Conservation (phyloP, 2,329 filamentous ascomycete genomes). For the Neofusicoccum ribis region DNA sequence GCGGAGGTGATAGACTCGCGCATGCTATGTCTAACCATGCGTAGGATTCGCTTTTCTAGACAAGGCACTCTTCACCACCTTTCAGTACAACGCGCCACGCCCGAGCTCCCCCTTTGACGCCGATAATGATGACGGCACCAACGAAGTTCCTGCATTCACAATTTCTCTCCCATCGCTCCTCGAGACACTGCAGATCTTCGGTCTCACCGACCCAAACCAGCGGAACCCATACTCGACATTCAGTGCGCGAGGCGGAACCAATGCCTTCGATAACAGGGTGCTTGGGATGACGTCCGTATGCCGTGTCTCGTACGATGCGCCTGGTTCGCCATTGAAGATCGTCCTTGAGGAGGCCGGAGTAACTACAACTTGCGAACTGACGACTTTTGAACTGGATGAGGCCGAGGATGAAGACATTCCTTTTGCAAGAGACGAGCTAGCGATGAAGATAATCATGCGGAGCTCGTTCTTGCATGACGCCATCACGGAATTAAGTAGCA, state of each 20-base stretch:
- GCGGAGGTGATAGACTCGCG: background rate
- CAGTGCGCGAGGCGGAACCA: slow-evolving; percentile 47
- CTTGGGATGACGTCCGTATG: slow-evolving; percentile 85
- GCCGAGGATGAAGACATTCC: slow-evolving; percentile 72
- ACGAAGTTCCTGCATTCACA: slow-evolving; percentile 70
- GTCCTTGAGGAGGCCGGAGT: slow-evolving; percentile 84
- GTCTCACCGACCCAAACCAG: slow-evolving; percentile 52
- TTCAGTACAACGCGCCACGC: slow-evolving; percentile 62
- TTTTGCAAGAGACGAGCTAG: slow-evolving; percentile 75
- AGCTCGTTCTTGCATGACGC: slow-evolving; percentile 71
- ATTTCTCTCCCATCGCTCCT: slow-evolving; percentile 84
- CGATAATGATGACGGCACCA: slow-evolving; percentile 41
- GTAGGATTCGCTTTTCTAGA: slow-evolving; percentile 79
- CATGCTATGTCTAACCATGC: background rate
- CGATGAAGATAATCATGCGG: slow-evolving; percentile 94
- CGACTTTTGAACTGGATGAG: slow-evolving; percentile 71
- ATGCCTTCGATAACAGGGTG: slow-evolving; percentile 80
- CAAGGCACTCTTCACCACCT: slow-evolving; percentile 84
- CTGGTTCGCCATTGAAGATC: slow-evolving; percentile 78
- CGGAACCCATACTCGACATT: slow-evolving; percentile 28
- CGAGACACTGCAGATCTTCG: slow-evolving; percentile 94
- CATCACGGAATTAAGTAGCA: slow-evolving; percentile 65
- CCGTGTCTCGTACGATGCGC: slow-evolving; percentile 72
- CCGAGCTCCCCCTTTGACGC: slow-evolving; percentile 23
- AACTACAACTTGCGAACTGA: slow-evolving; percentile 84